Evolutionary conservation across 192 early-diverging fungal genomes (phyloP), one percentile per base, ranked within the genome.

Genomic region (Coemansia sp.): DNA sequence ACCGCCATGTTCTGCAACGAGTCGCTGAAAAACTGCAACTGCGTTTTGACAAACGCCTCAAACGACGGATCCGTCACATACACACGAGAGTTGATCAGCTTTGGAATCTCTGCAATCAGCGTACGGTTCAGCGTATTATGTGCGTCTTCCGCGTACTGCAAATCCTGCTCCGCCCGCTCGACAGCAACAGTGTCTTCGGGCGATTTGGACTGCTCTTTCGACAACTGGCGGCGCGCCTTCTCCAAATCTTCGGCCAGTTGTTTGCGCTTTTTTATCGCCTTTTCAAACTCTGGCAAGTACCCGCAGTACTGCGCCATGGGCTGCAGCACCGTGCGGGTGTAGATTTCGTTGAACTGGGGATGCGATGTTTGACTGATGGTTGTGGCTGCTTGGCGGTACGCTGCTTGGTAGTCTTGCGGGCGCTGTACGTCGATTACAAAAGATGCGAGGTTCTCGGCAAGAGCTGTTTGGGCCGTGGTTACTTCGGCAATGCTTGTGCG

Each of bases 1-100:
- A 75, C 63, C 58, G 91, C 87, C 65, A 98, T 83, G 60, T 87
- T 85, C 25, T 88, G 83, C 56, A 88, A 87, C 52, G 92, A 91
- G 41, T 87, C 85, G 70, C 90, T 90, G 58, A 92, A 91, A 82
- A 98, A 98, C 60, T 86, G 84, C n/a, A 96, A 72, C 72, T 99
- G 96, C 14, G 89, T 85, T 79, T 96, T 95, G 56, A 97, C 90
- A 24, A 99, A 79, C 7, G 95, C 96, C 68, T 97, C 95, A 67
- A 99, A 96, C 19, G 92, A 93, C 2, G 97, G 97, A 25, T 98
- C 94, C 50, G 97, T 75, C 63, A 94, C 95, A 3, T 92, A 90
- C 0, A 97, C 89, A 29, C 95, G 81, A 22, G 93, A 68, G 47
- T 93, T 92, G 49, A 99, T 88, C 0, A 98, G 85, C 70, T 89